Evolutionary conservation across 176 grass and related monocot species (phyloP), one percentile per base, ranked within the genome.

Genomic region (Paspalum notatum): DNA sequence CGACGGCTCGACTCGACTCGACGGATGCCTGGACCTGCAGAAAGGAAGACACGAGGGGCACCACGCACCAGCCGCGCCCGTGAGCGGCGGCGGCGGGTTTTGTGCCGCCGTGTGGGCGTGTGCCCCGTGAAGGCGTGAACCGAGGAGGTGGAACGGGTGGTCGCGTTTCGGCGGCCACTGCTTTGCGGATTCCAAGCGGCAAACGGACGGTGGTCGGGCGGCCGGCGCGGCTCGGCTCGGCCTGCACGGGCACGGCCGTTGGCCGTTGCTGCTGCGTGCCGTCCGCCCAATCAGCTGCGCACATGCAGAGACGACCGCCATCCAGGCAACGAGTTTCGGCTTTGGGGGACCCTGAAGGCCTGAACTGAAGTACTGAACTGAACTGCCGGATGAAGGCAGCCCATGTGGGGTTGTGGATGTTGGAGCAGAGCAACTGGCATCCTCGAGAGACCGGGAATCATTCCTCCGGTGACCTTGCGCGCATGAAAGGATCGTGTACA

Each of bases 61-160:
- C n/a, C n/a, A n/a, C n/a, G n/a, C n/a, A n/a, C n/a, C n/a, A 47
- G 41, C 42, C 8, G 17, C 74, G 43, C 75, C 58, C 60, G 75
- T 39, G 75, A n/a, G 0, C 42, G 21, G 45, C 8, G 20, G 1
- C 44, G 14, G 51, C n/a, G 62, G 15, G 60, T 62, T 62, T 32
- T 62, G 26, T 32, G 18, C 39, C 42, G 56, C 75, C 75, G 48
- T 87, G 32, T 32, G 32, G 32, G 32, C 32, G 48, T 80, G 84
- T 53, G 21, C 12, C 78, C 41, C 78, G 79, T 87, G n/a, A n/a
- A n/a, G n/a, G n/a, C n/a, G n/a, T n/a, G 85, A 78, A 26, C 16
- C 21, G 8, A 7, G 49, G 5, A 17, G 37, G 62, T 41, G 26
- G 9, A 38, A 39, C 46, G 14, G 3, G 46, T 12, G 43, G 4